Percentiles rank a stretch among this genome's conserved stretches.
Evolutionary conservation across 768 basidiomycete genomes (phyloP).

Genomic region (Mycena epipterygia): DNA sequence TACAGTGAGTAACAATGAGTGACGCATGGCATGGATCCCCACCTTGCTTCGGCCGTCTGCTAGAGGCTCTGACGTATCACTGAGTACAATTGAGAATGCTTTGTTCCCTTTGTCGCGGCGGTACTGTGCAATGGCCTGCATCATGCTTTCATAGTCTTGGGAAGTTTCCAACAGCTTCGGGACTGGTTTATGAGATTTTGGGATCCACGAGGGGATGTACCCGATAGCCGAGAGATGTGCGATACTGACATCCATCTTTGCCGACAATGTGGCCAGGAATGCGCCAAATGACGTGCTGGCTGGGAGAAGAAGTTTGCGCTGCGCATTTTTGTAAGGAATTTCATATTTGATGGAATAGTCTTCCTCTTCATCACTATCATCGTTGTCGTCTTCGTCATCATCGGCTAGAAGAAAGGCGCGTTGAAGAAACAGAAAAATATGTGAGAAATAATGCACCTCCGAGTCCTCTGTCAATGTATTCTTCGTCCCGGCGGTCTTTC

Average conservation of each 20-base stretch:
- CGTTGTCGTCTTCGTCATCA: neutral
- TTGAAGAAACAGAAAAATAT: neutral
- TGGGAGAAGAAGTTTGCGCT: too few relatives aligned
- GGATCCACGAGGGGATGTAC: conserved; percentile 37
- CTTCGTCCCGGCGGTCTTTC: too few relatives aligned
- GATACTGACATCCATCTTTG: conserved; percentile 10
- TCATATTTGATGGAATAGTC: too few relatives aligned
- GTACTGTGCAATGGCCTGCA: conserved; percentile 27
- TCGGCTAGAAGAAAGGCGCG: neutral
- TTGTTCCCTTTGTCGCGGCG: neutral
- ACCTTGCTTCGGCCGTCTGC: neutral
- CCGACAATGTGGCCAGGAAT: neutral
- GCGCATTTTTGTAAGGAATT: too few relatives aligned
- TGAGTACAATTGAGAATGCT: neutral
- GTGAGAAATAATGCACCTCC: too few relatives aligned
- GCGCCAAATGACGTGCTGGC: too few relatives aligned
- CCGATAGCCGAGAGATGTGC: conserved; percentile 29
- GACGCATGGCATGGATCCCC: neutral
- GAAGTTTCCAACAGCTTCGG: conserved; percentile 39
- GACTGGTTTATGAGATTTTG: conserved; percentile 36
- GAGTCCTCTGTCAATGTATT: too few relatives aligned
- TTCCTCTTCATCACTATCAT: too few relatives aligned
- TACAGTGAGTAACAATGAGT: neutral
- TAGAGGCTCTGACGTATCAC: neutral
- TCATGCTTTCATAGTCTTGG: conserved; percentile 26